Percentiles rank a stretch among this genome's conserved stretches.
Evolutionary conservation across 2,329 filamentous ascomycete genomes (phyloP).

Genomic region (Cadophora gregata): DNA sequence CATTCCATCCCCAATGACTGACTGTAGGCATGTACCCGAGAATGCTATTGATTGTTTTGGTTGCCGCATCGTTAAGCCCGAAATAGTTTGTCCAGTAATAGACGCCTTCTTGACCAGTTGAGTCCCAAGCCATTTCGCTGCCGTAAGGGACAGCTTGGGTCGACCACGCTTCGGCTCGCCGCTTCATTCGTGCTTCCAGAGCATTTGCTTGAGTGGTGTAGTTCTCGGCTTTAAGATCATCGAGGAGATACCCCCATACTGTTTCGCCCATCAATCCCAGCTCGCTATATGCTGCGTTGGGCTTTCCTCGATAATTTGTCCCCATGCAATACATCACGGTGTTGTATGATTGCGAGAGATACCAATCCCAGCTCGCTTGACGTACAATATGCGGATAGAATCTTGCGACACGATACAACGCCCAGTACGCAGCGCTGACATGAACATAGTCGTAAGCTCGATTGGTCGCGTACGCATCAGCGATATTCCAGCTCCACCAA

Average conservation of each 20-base stretch:
- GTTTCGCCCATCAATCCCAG: constrained; percentile 66
- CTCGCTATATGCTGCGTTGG: constrained; percentile 51
- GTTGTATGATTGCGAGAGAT: constrained; percentile 58
- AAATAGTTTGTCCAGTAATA: constrained; percentile 65
- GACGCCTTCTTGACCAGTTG: constrained; percentile 65
- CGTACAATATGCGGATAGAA: constrained; percentile 53
- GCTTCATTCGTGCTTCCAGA: constrained; percentile 54
- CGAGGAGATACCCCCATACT: constrained; percentile 58
- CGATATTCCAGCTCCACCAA: constrained; percentile 59
- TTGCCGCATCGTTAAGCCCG: constrained; percentile 50
- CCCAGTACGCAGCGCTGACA: constrained; percentile 61
- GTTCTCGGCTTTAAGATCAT: constrained; percentile 56
- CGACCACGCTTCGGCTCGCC: constrained; percentile 57
- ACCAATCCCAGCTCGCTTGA: constrained; percentile 57
- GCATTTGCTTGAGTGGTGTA: constrained; percentile 47
- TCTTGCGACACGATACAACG: constrained; percentile 59
- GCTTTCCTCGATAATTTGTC: constrained; percentile 29
- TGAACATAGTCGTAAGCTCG: constrained; percentile 67
- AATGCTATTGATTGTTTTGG: constrained; percentile 61
- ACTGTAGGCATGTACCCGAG: constrained; percentile 63
- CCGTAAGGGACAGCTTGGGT: constrained; percentile 59
- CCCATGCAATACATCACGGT: constrained; percentile 52
- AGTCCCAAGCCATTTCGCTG: constrained; percentile 68
- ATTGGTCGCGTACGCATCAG: constrained; percentile 52
- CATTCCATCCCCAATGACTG: constrained; percentile 67